These are phyloP conservation scores for Mesembryanthemum crystallinum DNA, from an alignment of 148 eudicot species.

Conservation along the genomic window DNA sequence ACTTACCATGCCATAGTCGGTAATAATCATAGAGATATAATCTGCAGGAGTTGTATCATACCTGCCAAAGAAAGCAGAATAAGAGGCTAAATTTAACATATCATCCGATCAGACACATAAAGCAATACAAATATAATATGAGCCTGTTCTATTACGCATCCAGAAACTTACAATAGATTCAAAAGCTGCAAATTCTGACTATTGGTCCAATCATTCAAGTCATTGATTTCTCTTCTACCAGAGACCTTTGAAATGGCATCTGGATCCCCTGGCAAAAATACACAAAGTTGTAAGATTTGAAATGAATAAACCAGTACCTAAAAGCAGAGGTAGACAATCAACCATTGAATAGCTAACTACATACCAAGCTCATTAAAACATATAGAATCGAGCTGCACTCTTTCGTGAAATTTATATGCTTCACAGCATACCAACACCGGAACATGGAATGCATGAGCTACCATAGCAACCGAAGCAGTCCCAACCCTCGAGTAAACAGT, in stretches of 20 bases:
- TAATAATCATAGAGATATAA: conserved; percentile 90
- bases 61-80: conserved; percentile 35
- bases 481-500: conserved; percentile 98
- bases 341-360: conserved; percentile 13
- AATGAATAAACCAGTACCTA: not conserved
- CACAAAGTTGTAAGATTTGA: not conserved
- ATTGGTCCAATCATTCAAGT: conserved; percentile 61
- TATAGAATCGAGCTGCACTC: conserved; percentile 98
- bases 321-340: conserved; percentile 2
- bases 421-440: conserved; percentile 97
- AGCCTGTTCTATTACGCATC: not conserved
- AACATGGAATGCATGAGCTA: conserved; percentile 87
- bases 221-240: conserved; percentile 67
- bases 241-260: conserved; percentile 72
- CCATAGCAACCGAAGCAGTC: conserved; percentile 97
- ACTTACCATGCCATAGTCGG: conserved; percentile 98
- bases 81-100: not conserved
- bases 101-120: conserved; percentile 4
- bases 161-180: conserved; percentile 70
- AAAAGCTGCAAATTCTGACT: conserved; percentile 76
- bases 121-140: not conserved
- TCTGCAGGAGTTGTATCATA: conserved; percentile 96
- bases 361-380: conserved; percentile 98
- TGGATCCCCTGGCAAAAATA: conserved; percentile 61
- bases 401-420: conserved; percentile 96